Conservation (phyloP, 768 basidiomycete species). For the Leccinum longicurvipes region DNA sequence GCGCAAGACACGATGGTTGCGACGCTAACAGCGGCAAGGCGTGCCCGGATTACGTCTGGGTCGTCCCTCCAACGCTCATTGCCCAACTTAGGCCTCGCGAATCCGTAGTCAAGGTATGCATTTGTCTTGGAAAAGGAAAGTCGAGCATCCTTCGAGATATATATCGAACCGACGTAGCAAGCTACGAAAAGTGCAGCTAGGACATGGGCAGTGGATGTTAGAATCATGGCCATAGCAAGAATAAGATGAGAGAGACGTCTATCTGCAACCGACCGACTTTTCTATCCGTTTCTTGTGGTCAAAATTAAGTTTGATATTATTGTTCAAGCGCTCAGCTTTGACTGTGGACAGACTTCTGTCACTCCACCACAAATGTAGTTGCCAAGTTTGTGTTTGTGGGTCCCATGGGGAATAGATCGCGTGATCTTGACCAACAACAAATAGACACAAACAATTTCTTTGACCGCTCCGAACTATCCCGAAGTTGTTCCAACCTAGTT, state of each 20-base stretch:
- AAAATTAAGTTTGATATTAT: not conserved
- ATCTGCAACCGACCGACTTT: constrained; percentile 11
- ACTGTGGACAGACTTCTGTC: not conserved
- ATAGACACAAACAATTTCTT: constrained; percentile 12
- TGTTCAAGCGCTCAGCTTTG: not conserved
- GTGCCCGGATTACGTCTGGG: constrained; percentile 77
- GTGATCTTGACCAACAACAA: constrained; percentile 21
- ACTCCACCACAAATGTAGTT: constrained; percentile 7
- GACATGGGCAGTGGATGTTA: constrained; percentile 43
- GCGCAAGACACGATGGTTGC: constrained; percentile 60
- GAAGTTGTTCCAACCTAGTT: not conserved
- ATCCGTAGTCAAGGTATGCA: constrained; percentile 24
- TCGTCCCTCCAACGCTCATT: constrained; percentile 73
- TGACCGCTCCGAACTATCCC: constrained; percentile 22
- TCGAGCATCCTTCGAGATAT: constrained; percentile 65
- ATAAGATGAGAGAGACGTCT: not conserved
- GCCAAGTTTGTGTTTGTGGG: constrained; percentile 3
- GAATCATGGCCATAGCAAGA: constrained; percentile 18
- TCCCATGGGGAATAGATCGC: constrained; percentile 5
- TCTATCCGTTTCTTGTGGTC: constrained; percentile 1
- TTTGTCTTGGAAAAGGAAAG: constrained; percentile 44
- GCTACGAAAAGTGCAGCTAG: constrained; percentile 57
- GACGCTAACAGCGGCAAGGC: constrained; percentile 62
- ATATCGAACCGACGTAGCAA: constrained; percentile 82
- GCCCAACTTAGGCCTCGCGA: constrained; percentile 29